Percentiles rank a stretch among this genome's conserved stretches.
Conservation (phyloP, 257 asterid genomes). For the Solanum sejunctum region DNA sequence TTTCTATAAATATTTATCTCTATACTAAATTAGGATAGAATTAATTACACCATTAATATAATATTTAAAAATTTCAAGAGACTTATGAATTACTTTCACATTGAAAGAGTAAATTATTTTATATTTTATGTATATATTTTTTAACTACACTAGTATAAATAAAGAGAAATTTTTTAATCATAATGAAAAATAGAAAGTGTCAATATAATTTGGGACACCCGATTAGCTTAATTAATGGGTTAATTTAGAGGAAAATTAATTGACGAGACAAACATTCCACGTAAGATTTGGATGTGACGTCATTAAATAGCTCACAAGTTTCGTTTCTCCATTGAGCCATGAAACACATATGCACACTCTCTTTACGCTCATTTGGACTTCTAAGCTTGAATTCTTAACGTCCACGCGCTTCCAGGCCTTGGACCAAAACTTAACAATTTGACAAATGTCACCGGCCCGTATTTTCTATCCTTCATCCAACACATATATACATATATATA, state of each 20-base stretch:
- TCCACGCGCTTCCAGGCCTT: neutral
- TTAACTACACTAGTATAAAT: no score
- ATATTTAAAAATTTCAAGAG: no score
- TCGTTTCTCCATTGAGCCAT: neutral
- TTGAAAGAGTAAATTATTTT: no score
- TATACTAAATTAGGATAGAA: no score
- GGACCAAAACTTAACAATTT: neutral
- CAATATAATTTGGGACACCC: no score
- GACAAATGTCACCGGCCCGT: neutral
- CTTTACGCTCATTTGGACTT: constrained; percentile 2
- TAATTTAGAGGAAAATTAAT: neutral
- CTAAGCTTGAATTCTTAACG: neutral
- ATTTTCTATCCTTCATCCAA: neutral
- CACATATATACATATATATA: neutral
- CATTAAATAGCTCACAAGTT: neutral
- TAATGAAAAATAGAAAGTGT: no score
- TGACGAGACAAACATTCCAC: neutral
- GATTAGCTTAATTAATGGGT: no score
- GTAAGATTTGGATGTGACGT: neutral
- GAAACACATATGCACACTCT: neutral
- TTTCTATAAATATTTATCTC: no score
- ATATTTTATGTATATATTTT: no score
- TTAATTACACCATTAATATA: no score
- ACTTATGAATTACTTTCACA: no score
- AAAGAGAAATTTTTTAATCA: no score